Conservation (phyloP, 441 rosid species). For the Geranium incanum region DNA sequence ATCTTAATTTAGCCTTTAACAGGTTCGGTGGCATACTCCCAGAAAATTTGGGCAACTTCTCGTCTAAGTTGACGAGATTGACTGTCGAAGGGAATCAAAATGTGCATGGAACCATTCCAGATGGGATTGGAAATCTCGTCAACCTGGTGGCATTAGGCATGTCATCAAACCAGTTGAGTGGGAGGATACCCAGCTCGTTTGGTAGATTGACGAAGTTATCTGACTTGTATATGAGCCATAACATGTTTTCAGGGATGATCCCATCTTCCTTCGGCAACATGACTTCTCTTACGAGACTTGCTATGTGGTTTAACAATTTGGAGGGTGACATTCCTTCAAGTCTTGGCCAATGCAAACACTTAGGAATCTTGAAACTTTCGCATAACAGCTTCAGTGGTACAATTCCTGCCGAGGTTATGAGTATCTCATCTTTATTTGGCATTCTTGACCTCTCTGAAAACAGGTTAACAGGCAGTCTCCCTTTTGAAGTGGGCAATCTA, state of each 20-base stretch:
- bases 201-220: background rate
- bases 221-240: background rate
- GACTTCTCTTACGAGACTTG: accelerated
- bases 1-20: background rate
- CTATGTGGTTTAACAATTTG: background rate
- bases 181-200: background rate
- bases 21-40: conserved; percentile 23
- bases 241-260: too few species aligned
- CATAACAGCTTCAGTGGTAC: conserved; percentile 17
- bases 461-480: conserved; percentile 18
- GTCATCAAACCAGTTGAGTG: background rate
- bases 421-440: background rate
- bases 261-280: conserved; percentile 1
- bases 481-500: conserved; percentile 12
- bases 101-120: conserved; percentile 16
- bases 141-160: background rate
- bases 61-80: background rate
- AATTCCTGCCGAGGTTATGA: conserved; percentile 13
- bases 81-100: background rate
- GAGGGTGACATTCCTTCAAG: conserved; percentile 16
- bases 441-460: conserved; percentile 5
- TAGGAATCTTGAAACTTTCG: background rate
- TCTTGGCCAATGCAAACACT: conserved; percentile 8
- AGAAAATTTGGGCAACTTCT: conserved; percentile 19
- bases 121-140: conserved; percentile 7